These are phyloP conservation scores for Chytriomyces confervae DNA, from an alignment of 192 early-diverging fungal species.

Conservation along the genomic window DNA sequence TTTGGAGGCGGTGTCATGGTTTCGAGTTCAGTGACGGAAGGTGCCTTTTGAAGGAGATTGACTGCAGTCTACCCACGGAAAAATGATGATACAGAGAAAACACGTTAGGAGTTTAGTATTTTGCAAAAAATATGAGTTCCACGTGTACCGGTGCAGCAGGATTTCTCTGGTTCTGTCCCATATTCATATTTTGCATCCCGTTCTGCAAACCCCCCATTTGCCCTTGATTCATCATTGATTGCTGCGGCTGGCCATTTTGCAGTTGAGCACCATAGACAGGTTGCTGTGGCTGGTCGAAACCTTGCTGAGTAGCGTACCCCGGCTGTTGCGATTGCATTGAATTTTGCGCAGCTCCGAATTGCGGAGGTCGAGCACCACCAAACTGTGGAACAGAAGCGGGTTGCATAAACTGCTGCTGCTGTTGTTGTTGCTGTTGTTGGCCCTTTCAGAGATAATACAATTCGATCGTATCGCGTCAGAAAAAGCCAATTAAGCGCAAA, in stretches of 20 bases:
- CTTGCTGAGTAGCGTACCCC: not conserved
- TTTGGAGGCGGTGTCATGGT: conserved; percentile 1
- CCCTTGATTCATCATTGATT: not conserved
- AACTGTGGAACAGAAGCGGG: conserved; percentile 29
- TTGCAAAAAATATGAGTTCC: not conserved
- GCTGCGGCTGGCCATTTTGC: not conserved
- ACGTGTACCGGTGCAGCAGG: conserved; percentile 1
- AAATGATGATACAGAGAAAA: not conserved
- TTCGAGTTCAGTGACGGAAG: conserved; percentile 22
- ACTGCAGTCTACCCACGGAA: not conserved
- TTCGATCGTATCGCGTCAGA: not conserved
- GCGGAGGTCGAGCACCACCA: conserved; percentile 20
- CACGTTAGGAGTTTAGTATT: not conserved
- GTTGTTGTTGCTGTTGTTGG: not conserved
- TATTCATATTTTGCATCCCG: conserved; percentile 35
- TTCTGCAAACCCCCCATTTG: conserved; percentile 18
- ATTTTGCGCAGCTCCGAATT: conserved; percentile 21
- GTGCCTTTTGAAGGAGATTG: conserved; percentile 32
- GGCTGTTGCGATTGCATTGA: not conserved
- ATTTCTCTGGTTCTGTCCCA: conserved; percentile 7
- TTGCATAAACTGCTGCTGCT: conserved; percentile 26
- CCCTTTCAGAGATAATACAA: not conserved
- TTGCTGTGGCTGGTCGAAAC: conserved; percentile 1
- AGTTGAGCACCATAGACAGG: conserved; percentile 13
- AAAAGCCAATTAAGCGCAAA: not conserved